A percentile compares a stretch with the other conserved stretches of the same genome.
phyloP scores from a whole-genome alignment of 805 yeast species.

The Suhomyces pyralidae region DNA sequence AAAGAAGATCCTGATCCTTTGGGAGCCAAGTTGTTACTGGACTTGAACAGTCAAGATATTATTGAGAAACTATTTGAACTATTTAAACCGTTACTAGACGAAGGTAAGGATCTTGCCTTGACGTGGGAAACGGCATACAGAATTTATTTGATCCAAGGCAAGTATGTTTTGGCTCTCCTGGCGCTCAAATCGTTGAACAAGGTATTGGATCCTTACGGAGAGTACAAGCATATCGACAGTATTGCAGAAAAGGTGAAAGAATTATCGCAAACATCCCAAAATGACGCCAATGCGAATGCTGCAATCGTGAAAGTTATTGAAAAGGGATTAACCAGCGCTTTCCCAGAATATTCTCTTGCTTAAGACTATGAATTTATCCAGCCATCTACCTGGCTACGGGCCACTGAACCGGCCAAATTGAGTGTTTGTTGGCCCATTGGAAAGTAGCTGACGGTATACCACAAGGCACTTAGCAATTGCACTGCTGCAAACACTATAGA shows the following conservation, averaged over 20 bases:
- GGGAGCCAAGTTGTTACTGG: constrained; percentile 45
- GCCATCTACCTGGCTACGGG: constrained; percentile 42
- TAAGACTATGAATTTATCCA: constrained; percentile 28
- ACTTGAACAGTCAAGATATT: constrained; percentile 32
- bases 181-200: constrained; percentile 43
- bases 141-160: constrained; percentile 39
- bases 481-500: constrained; percentile 40
- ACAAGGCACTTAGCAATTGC: constrained; percentile 39
- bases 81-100: constrained; percentile 40
- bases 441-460: constrained; percentile 48
- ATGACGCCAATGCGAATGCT: constrained; percentile 39
- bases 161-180: constrained; percentile 46
- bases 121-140: constrained; percentile 45
- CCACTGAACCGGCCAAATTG: constrained; percentile 41
- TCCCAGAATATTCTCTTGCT: constrained; percentile 26
- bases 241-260: constrained; percentile 31
- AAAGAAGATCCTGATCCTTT: constrained; percentile 57
- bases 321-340: constrained; percentile 33
- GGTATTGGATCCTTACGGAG: constrained; percentile 24
- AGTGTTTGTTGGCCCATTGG: constrained; percentile 47
- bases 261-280: constrained; percentile 27
- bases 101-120: constrained; percentile 37
- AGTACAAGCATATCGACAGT: constrained; percentile 13
- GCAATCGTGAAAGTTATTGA: constrained; percentile 44
- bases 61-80: constrained; percentile 42